phyloP scores from a whole-genome alignment of 768 basidiomycete genomes.

The Termitomyces sp. region DNA sequence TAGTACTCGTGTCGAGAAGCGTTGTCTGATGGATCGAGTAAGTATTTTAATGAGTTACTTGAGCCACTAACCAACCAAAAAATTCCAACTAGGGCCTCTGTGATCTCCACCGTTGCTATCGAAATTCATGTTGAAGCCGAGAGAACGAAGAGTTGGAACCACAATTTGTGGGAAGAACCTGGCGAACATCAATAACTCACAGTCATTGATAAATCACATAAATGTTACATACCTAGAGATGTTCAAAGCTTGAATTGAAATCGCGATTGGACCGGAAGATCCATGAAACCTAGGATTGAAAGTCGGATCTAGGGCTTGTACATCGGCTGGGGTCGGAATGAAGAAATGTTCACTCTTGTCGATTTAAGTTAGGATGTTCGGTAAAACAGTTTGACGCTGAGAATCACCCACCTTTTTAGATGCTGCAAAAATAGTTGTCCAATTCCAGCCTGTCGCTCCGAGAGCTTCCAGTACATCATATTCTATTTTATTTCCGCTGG shows the following conservation, averaged over 20 bases:
- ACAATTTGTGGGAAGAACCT: not conserved
- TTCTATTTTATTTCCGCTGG: constrained; percentile 11
- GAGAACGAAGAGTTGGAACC: constrained; percentile 9
- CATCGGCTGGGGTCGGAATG: constrained; percentile 2
- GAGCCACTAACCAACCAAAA: not conserved
- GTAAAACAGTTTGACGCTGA: not conserved
- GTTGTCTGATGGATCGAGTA: not conserved
- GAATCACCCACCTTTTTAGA: constrained; percentile 8
- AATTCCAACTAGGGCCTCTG: constrained; percentile 12
- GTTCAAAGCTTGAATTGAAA: constrained; percentile 11
- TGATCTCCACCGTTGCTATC: constrained; percentile 13
- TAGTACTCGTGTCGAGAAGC: constrained; percentile 7
- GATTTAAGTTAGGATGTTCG: not conserved
- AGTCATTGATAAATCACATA: not conserved
- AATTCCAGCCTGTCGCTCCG: constrained; percentile 14
- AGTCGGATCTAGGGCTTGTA: constrained; percentile 2
- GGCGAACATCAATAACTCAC: not conserved
- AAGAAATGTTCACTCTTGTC: constrained; percentile 13
- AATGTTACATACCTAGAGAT: constrained; percentile 7
- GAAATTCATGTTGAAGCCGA: constrained; percentile 9
- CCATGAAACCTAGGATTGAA: constrained; percentile 11
- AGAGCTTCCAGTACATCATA: constrained; percentile 11
- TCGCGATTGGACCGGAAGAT: constrained; percentile 5
- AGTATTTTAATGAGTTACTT: not conserved
- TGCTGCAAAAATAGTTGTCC: constrained; percentile 10